Percentiles rank a stretch among this genome's conserved stretches.
These are phyloP conservation scores for Thalassiosira oceanica DNA, from an alignment of 352 stramenopile species.

Conservation along the genomic window DNA sequence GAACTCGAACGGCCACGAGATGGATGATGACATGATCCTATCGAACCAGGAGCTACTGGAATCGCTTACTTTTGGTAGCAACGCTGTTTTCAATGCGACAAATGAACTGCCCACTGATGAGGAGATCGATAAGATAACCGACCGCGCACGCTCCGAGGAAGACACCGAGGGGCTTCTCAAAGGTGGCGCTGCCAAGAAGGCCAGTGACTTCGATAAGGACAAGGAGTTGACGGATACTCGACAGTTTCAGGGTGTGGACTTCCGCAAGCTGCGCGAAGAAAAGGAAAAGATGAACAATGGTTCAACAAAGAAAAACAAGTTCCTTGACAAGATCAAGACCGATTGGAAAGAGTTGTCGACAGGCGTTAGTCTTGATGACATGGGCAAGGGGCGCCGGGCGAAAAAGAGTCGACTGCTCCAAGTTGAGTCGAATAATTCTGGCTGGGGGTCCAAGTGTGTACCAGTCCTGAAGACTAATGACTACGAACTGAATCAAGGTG, in stretches of 20 bases:
- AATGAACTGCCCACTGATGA: constrained; percentile 85
- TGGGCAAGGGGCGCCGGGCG: constrained; percentile 46
- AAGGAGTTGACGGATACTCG: constrained; percentile 85
- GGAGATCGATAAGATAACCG: constrained; percentile 76
- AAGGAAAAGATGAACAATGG: constrained; percentile 43
- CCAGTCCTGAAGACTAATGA: constrained; percentile 66
- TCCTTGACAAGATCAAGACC: constrained; percentile 33
- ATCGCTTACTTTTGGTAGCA: constrained; percentile 84
- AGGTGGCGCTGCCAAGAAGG: constrained; percentile 85
- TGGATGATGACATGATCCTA: too few species aligned
- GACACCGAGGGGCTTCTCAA: constrained; percentile 54
- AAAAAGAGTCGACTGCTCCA: constrained; percentile 55
- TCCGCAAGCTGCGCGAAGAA: constrained; percentile 82
- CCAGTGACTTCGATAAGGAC: constrained; percentile 87
- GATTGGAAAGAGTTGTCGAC: constrained; percentile 27
- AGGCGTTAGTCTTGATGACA: constrained; percentile 13
- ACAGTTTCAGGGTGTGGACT: constrained; percentile 87
- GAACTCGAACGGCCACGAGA: too few species aligned
- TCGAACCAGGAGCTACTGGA: constrained; percentile 45
- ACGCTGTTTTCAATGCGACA: constrained; percentile 88
- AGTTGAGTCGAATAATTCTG: constrained; percentile 39
- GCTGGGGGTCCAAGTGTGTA: constrained; percentile 43
- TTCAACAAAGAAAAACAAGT: constrained; percentile 8
- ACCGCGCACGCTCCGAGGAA: constrained; percentile 55
- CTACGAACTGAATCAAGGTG: constrained; percentile 62